Conservation (phyloP, 2,329 filamentous ascomycete genomes). For the Colletotrichum lentis region DNA sequence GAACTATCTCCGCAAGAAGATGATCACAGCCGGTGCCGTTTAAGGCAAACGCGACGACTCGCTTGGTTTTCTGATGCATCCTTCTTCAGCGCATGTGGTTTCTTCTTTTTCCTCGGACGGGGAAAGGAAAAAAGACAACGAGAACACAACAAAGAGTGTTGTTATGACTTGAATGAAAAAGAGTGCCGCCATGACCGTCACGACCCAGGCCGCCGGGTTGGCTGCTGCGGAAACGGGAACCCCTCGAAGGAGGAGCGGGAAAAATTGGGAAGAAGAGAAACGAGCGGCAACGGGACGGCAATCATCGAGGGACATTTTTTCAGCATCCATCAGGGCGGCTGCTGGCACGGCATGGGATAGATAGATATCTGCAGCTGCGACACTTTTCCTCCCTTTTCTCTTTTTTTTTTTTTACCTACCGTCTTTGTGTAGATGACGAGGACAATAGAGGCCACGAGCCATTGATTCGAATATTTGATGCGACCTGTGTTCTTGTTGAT, state of each 20-base stretch:
- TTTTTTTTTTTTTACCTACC: neutral
- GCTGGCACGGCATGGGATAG: slow-evolving; percentile 34
- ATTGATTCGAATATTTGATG: slow-evolving; percentile 13
- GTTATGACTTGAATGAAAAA: slow-evolving; percentile 21
- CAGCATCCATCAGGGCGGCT: slow-evolving; percentile 21
- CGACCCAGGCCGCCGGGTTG: slow-evolving; percentile 14
- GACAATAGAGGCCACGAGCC: slow-evolving; percentile 36
- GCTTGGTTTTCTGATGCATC: neutral
- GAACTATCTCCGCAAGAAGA: slow-evolving; percentile 99
- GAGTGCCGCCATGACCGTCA: slow-evolving; percentile 14
- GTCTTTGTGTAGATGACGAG: slow-evolving; percentile 35
- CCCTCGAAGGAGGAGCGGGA: neutral
- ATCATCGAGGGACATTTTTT: slow-evolving; percentile 8
- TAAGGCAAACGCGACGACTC: slow-evolving; percentile 55
- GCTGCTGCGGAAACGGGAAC: slow-evolving; percentile 1
- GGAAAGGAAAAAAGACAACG: neutral
- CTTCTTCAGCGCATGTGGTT: slow-evolving; percentile 12
- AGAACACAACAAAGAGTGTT: slow-evolving; percentile 13
- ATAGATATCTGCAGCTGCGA: slow-evolving; percentile 32
- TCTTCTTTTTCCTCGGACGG: neutral
- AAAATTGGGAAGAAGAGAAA: slow-evolving; percentile 4
- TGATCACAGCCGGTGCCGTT: slow-evolving; percentile 87
- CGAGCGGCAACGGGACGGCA: slow-evolving; percentile 21
- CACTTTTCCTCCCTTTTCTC: slow-evolving; percentile 1
- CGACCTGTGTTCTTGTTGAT: neutral